Base-by-base conservation (phyloP, 768 basidiomycete genomes). In the Pisolithus albus region DNA sequence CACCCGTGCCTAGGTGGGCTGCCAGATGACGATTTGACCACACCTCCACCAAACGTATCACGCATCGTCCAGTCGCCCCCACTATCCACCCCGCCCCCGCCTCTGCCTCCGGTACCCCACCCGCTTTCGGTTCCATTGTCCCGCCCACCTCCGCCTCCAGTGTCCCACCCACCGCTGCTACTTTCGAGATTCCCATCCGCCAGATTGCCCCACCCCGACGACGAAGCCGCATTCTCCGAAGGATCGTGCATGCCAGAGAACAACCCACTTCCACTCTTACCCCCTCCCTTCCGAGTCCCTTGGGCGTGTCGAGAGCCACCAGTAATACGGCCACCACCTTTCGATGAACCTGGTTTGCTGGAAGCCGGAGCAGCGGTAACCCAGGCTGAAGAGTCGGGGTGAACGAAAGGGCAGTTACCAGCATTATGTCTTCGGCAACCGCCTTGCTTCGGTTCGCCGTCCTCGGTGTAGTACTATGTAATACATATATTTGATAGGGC, bases 401-500 rank as follows among this genome's bases (percentile, higher is more conserved):
- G 71, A 21, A 69, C 15, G 47, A 65, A 72, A 2, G 19, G 10
- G 46, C 71, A 72, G 21, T 57, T 59, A 4, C 34, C 34, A 5
- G 34, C 16, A 10, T 38, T 56, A 7, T 42, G 51, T 48, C 43
- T 56, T 30, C 5, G 51, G 44, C 71, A 73, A 41, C 70, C 70
- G 1, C 52, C 55, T 34, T 47, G 49, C 10, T 54, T 13, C 1
- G 65, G 64, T 24, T 59, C 53, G 36, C 71, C 71, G 44, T 41
- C 56, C 18, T 64, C 61, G n/a, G 60, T 60, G 54, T 65, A 73
- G 53, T 36, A 62, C 68, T 70, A n/a, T n/a, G n/a, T n/a, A 43
- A 34, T 8, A 34, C 19, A 19, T 24, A 21, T 21, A 7, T 3
- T 21, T 47, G 47, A 8, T 9, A 30, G 7, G 30, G n/a, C n/a